Conservation (phyloP, 495 filamentous ascomycete species). For the Immersiella caudata region DNA sequence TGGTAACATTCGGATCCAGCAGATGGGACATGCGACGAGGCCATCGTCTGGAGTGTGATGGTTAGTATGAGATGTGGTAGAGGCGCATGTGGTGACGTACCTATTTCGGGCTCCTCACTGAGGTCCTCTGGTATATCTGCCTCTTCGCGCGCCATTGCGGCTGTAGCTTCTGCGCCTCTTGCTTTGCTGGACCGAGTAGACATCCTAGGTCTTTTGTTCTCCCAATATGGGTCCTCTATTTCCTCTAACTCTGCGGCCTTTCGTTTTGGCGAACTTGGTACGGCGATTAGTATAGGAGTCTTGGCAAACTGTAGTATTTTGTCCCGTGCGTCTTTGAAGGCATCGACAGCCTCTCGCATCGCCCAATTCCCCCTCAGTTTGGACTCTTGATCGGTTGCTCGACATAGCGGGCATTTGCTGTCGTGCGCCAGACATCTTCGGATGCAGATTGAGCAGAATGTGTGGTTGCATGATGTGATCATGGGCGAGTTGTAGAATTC, state of each 20-base stretch:
- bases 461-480: conserved; percentile 92
- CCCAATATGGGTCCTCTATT: conserved; percentile 25
- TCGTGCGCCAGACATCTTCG: conserved; percentile 78
- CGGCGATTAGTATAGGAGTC: conserved; percentile 29
- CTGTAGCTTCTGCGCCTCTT: conserved; percentile 39
- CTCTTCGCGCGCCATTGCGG: conserved; percentile 41
- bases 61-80: conserved; percentile 29
- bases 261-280: conserved; percentile 48
- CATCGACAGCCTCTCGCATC: conserved; percentile 80
- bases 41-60: conserved; percentile 61
- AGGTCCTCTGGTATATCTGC: conserved; percentile 32
- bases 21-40: conserved; percentile 81
- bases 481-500: conserved; percentile 94
- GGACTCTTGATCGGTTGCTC: conserved; percentile 73
- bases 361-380: conserved; percentile 83
- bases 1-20: conserved; percentile 73
- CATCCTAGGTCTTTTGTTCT: conserved; percentile 51
- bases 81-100: conserved; percentile 13
- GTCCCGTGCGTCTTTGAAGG: conserved; percentile 68
- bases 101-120: conserved; percentile 31
- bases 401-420: conserved; percentile 84
- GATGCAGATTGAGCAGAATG: conserved; percentile 96
- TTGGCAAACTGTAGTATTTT: conserved; percentile 63
- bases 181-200: conserved; percentile 47
- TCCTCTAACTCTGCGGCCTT: conserved; percentile 55